phyloP scores from a whole-genome alignment of 2,329 filamentous ascomycete species.

The Knoxdaviesia capensis region DNA sequence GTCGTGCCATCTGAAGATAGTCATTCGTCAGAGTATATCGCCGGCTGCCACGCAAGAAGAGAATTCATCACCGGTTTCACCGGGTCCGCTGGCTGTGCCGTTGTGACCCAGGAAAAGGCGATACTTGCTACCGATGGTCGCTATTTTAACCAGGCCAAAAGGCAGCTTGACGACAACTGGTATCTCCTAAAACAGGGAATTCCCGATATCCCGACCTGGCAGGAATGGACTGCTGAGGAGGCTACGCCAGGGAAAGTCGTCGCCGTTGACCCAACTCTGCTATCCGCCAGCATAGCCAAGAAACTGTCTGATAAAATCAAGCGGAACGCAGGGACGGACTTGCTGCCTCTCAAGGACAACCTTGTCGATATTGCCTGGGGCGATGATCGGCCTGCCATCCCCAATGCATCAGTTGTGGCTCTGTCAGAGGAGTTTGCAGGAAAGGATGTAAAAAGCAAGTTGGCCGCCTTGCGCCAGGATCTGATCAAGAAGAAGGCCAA shows the following conservation, averaged over 20 bases:
- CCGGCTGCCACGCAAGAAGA: conserved; percentile 79
- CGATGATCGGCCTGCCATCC: conserved; percentile 47
- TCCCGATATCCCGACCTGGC: conserved; percentile 89
- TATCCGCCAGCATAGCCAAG: conserved; percentile 41
- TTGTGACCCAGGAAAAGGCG: conserved; percentile 71
- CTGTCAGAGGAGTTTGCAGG: conserved; percentile 58
- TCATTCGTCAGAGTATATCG: conserved; percentile 96
- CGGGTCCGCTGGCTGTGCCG: conserved; percentile 82
- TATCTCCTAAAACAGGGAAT: conserved; percentile 77
- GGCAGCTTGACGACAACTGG: conserved; percentile 88
- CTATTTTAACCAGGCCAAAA: conserved; percentile 91
- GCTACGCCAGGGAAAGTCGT: conserved; percentile 73
- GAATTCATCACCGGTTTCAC: conserved; percentile 88
- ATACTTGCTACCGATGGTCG: conserved; percentile 86
- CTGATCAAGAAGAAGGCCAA: conserved; percentile 74
- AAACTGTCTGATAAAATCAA: conserved; percentile 74
- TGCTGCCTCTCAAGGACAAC: conserved; percentile 61
- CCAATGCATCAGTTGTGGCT: conserved; percentile 55
- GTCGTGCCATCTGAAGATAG: conserved; percentile 94
- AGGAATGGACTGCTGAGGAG: conserved; percentile 84
- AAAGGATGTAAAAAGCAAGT: conserved; percentile 64
- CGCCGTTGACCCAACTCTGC: conserved; percentile 73
- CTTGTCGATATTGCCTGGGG: conserved; percentile 87
- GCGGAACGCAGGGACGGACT: conserved; percentile 60
- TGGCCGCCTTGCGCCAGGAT: conserved; percentile 74